Evolutionary conservation across 2,329 filamentous ascomycete species (phyloP).

Genomic region (Thermochaetoides dissita): DNA sequence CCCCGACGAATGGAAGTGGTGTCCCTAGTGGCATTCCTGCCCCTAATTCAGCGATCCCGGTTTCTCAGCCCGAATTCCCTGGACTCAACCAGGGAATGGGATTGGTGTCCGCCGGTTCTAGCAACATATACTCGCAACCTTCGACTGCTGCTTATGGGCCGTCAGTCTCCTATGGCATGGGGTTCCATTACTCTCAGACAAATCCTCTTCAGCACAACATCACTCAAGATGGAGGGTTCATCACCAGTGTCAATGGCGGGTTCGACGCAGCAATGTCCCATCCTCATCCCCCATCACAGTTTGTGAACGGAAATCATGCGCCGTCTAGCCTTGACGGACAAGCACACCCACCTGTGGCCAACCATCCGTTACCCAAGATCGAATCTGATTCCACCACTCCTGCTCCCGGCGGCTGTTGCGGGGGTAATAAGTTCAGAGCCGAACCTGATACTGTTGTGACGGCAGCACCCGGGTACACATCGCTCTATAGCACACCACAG

Average conservation of each 20-base stretch:
- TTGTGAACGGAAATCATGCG: constrained; percentile 6
- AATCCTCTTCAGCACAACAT: constrained; percentile 7
- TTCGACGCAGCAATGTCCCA: constrained; percentile 4
- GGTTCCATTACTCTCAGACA: constrained; percentile 7
- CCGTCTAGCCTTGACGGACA: constrained; percentile 10
- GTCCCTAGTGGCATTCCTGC: constrained; percentile 13
- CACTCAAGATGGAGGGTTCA: constrained; percentile 9
- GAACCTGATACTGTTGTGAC: no score
- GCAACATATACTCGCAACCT: constrained; percentile 2
- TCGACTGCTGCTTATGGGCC: constrained; percentile 5
- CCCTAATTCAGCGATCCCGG: constrained; percentile 3
- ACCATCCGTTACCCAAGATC: constrained; percentile 3
- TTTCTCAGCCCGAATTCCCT: background rate
- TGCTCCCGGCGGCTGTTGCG: constrained; percentile 20
- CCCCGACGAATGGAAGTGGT: constrained; percentile 13
- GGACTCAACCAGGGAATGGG: constrained; percentile 4
- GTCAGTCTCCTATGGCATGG: constrained; percentile 9
- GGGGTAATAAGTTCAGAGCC: constrained; percentile 2
- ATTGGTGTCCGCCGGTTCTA: constrained; percentile 4
- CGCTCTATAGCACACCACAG: constrained; percentile 14
- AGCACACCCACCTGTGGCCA: constrained; percentile 3
- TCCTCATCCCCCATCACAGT: background rate
- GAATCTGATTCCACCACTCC: constrained; percentile 6
- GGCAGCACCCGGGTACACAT: no score
- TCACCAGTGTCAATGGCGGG: constrained; percentile 4